Evolutionary conservation across 164 flowering plant genomes (phyloP).

Genomic region (Amborella trichopoda): DNA sequence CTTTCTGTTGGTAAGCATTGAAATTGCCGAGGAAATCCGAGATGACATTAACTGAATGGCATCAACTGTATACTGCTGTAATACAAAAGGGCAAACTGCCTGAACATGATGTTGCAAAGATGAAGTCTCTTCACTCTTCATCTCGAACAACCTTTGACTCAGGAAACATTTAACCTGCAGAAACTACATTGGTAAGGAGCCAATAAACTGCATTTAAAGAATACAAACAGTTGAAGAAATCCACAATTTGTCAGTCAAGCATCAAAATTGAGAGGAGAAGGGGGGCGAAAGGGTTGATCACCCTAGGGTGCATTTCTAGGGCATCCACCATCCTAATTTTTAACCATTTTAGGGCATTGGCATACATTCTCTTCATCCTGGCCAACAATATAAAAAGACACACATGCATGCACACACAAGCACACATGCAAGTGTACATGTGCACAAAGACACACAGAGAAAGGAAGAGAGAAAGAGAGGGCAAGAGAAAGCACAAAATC

Average conservation of each 20-base stretch:
- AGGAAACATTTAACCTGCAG: slow-evolving; percentile 80
- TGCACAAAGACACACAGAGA: background rate
- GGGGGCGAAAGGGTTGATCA: too few species aligned
- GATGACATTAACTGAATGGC: slow-evolving; percentile 59
- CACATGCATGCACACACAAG: background rate
- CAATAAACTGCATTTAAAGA: too few species aligned
- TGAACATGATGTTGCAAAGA: slow-evolving; percentile 94
- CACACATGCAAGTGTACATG: slow-evolving; percentile 1
- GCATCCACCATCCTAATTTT: too few species aligned
- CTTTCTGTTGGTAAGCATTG: slow-evolving; percentile 63
- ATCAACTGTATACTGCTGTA: slow-evolving; percentile 80
- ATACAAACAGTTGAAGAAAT: too few species aligned
- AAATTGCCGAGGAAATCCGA: slow-evolving; percentile 53
- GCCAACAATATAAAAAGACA: too few species aligned
- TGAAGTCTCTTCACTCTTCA: slow-evolving; percentile 60
- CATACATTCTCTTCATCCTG: too few species aligned
- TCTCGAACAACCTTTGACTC: slow-evolving; percentile 65
- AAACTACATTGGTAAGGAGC: too few species aligned
- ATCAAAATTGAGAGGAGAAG: too few species aligned
- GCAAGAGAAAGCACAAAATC: too few species aligned
- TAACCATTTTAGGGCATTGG: too few species aligned
- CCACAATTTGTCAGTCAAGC: background rate
- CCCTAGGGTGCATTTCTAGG: too few species aligned
- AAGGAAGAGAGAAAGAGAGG: too few species aligned
- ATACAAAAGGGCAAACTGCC: slow-evolving; percentile 84